phyloP scores from a whole-genome alignment of 1,284 basidiomycete genomes.

The Ceratobasidium papillatum region DNA sequence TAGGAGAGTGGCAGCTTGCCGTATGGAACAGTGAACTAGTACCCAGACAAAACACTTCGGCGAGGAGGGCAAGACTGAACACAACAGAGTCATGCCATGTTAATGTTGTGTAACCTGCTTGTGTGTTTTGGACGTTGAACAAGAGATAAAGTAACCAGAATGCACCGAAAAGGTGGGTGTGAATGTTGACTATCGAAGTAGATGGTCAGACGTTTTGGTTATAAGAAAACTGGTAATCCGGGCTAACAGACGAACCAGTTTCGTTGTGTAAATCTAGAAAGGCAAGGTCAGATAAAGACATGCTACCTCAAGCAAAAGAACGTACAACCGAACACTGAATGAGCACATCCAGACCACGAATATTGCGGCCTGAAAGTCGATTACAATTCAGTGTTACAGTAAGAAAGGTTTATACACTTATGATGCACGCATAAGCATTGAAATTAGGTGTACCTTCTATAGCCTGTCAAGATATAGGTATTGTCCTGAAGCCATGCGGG shows the following conservation, averaged over 20 bases:
- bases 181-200: slow-evolving; percentile 78
- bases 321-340: slow-evolving; percentile 78
- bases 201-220: slow-evolving; percentile 7
- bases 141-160: slow-evolving; percentile 70
- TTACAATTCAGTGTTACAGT: slow-evolving; percentile 6
- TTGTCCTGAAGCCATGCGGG: slow-evolving; percentile 39
- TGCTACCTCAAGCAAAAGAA: slow-evolving; percentile 46
- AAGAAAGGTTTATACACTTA: neutral
- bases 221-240: slow-evolving; percentile 6
- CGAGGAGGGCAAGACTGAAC: slow-evolving; percentile 72
- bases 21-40: slow-evolving; percentile 83
- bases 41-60: slow-evolving; percentile 77
- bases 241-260: slow-evolving; percentile 61
- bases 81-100: slow-evolving; percentile 72
- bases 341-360: slow-evolving; percentile 69
- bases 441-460: slow-evolving; percentile 11
- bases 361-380: slow-evolving; percentile 62
- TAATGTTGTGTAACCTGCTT: slow-evolving; percentile 60
- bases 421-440: neutral
- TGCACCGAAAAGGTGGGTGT: slow-evolving; percentile 84
- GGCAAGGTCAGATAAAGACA: slow-evolving; percentile 23
- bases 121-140: slow-evolving; percentile 60
- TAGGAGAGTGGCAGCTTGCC: slow-evolving; percentile 74
- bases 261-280: slow-evolving; percentile 82
- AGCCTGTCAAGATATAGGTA: slow-evolving; percentile 36